Base-by-base conservation (phyloP, 805 yeast species). In the Cyberlindnera xylosilytica region DNA sequence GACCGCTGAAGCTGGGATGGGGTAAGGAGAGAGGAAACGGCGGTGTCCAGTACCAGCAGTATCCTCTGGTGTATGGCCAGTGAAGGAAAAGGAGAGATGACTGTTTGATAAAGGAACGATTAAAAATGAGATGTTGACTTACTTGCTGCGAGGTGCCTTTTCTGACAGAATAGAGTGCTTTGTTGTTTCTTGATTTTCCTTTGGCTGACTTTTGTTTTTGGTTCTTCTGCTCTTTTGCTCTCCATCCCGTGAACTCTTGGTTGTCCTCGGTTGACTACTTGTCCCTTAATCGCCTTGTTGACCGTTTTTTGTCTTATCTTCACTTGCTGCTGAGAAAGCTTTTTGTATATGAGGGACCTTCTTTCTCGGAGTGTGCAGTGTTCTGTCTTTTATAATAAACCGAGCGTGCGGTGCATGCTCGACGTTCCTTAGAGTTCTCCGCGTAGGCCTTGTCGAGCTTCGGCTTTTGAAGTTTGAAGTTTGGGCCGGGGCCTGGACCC, bases 1-100 rank as follows among this genome's bases (percentile, higher is more conserved):
- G 95, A 58, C 81, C 84, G 18, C 64, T 87, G 59, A 83, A 81
- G 59, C 79, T 88, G 53, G 90, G 95, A 26, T 89, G 96, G 96
- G 96, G 96, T 40, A 85, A 81, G 61, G 84, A 72, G 47, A 68
- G 67, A 48, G 59, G 61, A 18, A 54, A 61, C 41, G 29, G 26
- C n/a, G 39, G 39, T 2, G 36, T 34, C 12, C 28, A 7, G 23
- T 41, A 49, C 39, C 50, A 43, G 34, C 39, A 47, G 42, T 51
- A 42, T 35, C 56, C 46, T 20, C 16, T 42, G 17, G 38, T 39
- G n/a, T 45, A 48, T 31, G 44, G 45, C 15, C 46, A 44, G 27
- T 38, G 41, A 41, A 10, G 18, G n/a, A n/a, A n/a, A n/a, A n/a
- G n/a, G n/a, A n/a, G n/a, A n/a, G n/a, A n/a, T 29, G 18, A 16